A percentile compares a stretch with the other conserved stretches of the same genome.
Evolutionary conservation across 2,329 filamentous ascomycete genomes (phyloP).

Genomic region (Claviceps fusiformis): DNA sequence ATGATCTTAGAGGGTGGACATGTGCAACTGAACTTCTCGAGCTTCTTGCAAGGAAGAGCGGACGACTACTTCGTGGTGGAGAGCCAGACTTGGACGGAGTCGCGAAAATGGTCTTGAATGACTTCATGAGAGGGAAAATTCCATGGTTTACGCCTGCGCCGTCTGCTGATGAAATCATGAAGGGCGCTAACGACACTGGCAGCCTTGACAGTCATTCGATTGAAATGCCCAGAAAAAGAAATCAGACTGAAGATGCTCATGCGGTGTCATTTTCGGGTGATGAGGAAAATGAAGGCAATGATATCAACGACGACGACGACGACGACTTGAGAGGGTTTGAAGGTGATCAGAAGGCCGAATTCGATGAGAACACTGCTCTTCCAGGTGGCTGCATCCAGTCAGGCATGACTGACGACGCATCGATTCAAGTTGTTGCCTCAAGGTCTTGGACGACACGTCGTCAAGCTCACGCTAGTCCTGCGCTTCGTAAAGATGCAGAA

Average conservation of each 20-base stretch:
- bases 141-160: conserved; percentile 91
- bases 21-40: conserved; percentile 75
- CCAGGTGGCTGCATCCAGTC: background rate
- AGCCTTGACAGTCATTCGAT: conserved; percentile 68
- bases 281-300: background rate
- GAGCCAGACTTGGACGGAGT: conserved; percentile 91
- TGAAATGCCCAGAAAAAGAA: conserved; percentile 77
- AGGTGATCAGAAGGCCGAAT: background rate
- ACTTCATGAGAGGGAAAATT: conserved; percentile 88
- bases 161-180: conserved; percentile 27
- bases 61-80: conserved; percentile 77
- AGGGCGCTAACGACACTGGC: conserved; percentile 36
- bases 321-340: background rate
- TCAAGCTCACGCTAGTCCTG: background rate
- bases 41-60: conserved; percentile 72
- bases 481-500: background rate
- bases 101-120: conserved; percentile 92
- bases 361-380: background rate
- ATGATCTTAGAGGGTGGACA: conserved; percentile 69
- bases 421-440: background rate
- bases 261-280: conserved; percentile 17
- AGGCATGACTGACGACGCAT: background rate
- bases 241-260: conserved; percentile 38
- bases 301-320: background rate
- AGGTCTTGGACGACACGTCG: background rate